A percentile compares a stretch with the other conserved stretches of the same genome.
Conservation (phyloP, 2,329 filamentous ascomycete genomes). For the Colletotrichum cordylinicola region DNA sequence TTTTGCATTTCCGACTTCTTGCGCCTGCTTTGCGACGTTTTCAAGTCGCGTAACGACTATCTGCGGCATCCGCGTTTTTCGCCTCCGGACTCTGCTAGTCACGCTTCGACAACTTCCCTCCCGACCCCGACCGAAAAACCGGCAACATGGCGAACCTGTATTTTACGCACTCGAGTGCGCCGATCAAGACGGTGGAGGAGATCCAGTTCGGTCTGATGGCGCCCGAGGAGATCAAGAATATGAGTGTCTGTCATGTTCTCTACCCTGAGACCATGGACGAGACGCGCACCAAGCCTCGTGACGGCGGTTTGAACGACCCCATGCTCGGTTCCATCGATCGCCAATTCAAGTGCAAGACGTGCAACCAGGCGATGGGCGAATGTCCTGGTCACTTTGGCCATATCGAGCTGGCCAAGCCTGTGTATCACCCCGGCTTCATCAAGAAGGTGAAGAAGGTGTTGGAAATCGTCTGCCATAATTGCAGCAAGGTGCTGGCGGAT, state of each 20-base stretch:
- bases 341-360: slow-evolving; percentile 94
- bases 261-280: slow-evolving; percentile 99
- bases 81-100: background rate
- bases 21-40: slow-evolving; percentile 28
- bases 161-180: slow-evolving; percentile 91
- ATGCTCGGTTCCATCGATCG: slow-evolving; percentile 96
- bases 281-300: slow-evolving; percentile 86
- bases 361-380: slow-evolving; percentile 92
- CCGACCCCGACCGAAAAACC: slow-evolving; percentile 27
- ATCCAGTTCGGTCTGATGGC: slow-evolving; percentile 98
- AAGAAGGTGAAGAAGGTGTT: slow-evolving; percentile 99
- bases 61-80: background rate
- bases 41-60: slow-evolving; percentile 22
- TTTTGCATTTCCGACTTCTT: slow-evolving; percentile 24
- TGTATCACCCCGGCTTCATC: slow-evolving; percentile 95
- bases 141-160: slow-evolving; percentile 88
- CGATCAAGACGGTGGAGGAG: slow-evolving; percentile 96
- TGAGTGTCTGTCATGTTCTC: slow-evolving; percentile 95
- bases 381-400: slow-evolving; percentile 99
- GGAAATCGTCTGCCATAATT: slow-evolving; percentile 99
- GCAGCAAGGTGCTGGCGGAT: slow-evolving; percentile 96
- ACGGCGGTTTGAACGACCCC: slow-evolving; percentile 92
- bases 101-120: slow-evolving; percentile 7
- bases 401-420: slow-evolving; percentile 95
- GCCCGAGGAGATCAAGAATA: slow-evolving; percentile 98